Percentiles rank a stretch among this genome's conserved stretches.
Conservation (phyloP, 768 basidiomycete species). For the Rhizopogon vinicolor region DNA sequence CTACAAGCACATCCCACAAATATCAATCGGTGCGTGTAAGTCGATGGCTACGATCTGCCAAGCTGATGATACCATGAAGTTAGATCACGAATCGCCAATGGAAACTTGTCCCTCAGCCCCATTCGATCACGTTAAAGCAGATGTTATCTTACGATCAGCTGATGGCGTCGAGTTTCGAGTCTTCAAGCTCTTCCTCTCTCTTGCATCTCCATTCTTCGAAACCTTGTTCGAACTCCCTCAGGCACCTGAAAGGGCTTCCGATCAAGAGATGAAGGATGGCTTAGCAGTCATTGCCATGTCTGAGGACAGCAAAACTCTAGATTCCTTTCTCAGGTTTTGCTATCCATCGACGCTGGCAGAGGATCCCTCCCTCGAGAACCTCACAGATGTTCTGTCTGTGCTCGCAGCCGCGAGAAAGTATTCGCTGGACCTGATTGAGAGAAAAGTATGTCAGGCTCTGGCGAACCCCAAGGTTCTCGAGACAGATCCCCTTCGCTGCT, state of each 20-base stretch:
- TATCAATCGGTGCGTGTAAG: background rate
- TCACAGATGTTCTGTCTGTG: slow-evolving; percentile 4
- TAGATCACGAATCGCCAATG: background rate
- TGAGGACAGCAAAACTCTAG: slow-evolving; percentile 17
- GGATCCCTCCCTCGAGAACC: slow-evolving; percentile 11
- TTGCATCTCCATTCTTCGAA: slow-evolving; percentile 30
- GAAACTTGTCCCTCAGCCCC: slow-evolving; percentile 8
- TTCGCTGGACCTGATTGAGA: slow-evolving; percentile 11
- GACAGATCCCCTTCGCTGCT: slow-evolving; percentile 22
- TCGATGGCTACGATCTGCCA: background rate
- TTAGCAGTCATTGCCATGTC: slow-evolving; percentile 16
- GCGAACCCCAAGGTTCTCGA: slow-evolving; percentile 12
- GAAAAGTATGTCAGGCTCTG: slow-evolving; percentile 15
- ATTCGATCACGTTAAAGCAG: slow-evolving; percentile 17
- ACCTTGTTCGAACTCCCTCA: slow-evolving; percentile 28
- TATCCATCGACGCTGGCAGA: slow-evolving; percentile 19
- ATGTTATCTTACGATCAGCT: slow-evolving; percentile 21
- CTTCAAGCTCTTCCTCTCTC: slow-evolving; percentile 27
- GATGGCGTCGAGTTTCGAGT: slow-evolving; percentile 26
- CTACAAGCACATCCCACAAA: background rate
- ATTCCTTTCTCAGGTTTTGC: slow-evolving; percentile 22
- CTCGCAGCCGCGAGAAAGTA: slow-evolving; percentile 14
- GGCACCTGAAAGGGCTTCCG: slow-evolving; percentile 4
- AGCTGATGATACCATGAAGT: background rate
- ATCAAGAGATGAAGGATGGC: slow-evolving; percentile 11